Percentiles rank a stretch among this genome's conserved stretches.
These are phyloP conservation scores for Mortierella sp. DNA, from an alignment of 371 early-diverging fungal species.

Conservation along the genomic window DNA sequence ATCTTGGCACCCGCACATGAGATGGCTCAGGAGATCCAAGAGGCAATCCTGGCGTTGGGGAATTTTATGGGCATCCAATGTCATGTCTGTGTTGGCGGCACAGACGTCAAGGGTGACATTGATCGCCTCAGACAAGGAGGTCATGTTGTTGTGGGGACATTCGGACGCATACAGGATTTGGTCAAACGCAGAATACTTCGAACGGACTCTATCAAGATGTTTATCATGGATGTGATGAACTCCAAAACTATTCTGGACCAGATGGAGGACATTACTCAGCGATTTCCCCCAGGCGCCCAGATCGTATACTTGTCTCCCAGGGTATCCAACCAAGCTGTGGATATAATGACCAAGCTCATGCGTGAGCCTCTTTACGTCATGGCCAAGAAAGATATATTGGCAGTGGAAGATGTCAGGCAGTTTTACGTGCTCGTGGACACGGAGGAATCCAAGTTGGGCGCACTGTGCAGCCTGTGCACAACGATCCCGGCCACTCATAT, in stretches of 20 bases:
- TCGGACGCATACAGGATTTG: constrained; percentile 91
- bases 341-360: constrained; percentile 90
- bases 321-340: constrained; percentile 87
- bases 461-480: constrained; percentile 96
- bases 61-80: constrained; percentile 80
- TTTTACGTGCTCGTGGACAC: constrained; percentile 86
- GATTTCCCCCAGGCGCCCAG: constrained; percentile 81
- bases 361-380: constrained; percentile 88
- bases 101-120: constrained; percentile 77
- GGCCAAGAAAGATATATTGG: constrained; percentile 93
- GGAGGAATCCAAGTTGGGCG: constrained; percentile 96
- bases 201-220: constrained; percentile 81
- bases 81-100: constrained; percentile 90
- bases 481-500: constrained; percentile 53
- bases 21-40: constrained; percentile 86
- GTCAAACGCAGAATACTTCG: constrained; percentile 81
- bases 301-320: constrained; percentile 91
- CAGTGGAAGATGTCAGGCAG: constrained; percentile 91
- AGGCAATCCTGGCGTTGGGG: constrained; percentile 80
- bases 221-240: constrained; percentile 96
- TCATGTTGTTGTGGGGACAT: constrained; percentile 28
- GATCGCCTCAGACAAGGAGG: constrained; percentile 62
- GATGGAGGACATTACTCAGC: constrained; percentile 88
- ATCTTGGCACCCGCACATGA: constrained; percentile 91
- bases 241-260: constrained; percentile 91